Conservation (phyloP, 441 rosid genomes). For the Gossypium aridum region DNA sequence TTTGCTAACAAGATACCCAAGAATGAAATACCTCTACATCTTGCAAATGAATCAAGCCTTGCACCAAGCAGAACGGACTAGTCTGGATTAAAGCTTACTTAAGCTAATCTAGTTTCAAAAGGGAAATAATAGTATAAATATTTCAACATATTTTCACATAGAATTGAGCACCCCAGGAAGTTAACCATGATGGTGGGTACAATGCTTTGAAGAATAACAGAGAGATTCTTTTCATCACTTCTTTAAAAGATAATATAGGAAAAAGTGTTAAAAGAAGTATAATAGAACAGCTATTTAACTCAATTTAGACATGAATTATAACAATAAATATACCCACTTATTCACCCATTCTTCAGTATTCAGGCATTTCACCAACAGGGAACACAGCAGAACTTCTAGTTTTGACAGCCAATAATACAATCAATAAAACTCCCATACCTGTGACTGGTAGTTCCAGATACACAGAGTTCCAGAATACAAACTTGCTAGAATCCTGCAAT, state of each 20-base stretch:
- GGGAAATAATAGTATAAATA: no score
- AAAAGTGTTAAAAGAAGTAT: neutral
- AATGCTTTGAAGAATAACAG: neutral
- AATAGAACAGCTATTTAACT: neutral
- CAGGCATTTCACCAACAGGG: neutral
- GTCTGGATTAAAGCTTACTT: neutral
- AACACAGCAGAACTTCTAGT: neutral
- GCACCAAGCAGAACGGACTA: neutral
- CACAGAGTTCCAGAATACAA: constrained; percentile 72
- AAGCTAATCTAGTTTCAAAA: neutral
- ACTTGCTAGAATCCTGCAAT: constrained; percentile 63
- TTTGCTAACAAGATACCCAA: neutral
- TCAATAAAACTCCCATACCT: constrained; percentile 33
- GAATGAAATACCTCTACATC: neutral
- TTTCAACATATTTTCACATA: neutral
- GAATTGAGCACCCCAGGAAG: neutral
- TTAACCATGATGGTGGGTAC: neutral
- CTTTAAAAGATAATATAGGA: neutral
- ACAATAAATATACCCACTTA: neutral
- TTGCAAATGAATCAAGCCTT: neutral
- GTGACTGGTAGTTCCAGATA: constrained; percentile 81
- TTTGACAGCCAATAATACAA: neutral
- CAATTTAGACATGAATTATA: neutral
- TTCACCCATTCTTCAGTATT: neutral
- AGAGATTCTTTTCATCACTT: neutral